phyloP scores from a whole-genome alignment of 2,329 filamentous ascomycete genomes.

The Aspergillus ochraceus region DNA sequence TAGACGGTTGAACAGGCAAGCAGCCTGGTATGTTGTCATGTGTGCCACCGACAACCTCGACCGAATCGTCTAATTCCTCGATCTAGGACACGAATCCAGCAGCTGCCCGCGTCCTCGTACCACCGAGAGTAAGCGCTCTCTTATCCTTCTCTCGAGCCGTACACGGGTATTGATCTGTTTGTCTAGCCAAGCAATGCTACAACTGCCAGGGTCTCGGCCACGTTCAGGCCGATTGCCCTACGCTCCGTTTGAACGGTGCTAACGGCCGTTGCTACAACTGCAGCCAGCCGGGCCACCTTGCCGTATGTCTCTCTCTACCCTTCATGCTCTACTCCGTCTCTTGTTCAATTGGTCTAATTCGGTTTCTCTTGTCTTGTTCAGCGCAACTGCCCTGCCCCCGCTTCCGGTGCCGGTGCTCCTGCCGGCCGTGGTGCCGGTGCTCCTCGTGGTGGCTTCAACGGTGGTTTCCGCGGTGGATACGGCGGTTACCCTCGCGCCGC shows the following conservation, averaged over 20 bases:
- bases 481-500: conserved; percentile 57
- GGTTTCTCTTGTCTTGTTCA: conserved; percentile 33
- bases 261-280: conserved; percentile 96
- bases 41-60: conserved; percentile 12
- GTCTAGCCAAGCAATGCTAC: conserved; percentile 93
- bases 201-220: conserved; percentile 98
- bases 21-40: conserved; percentile 43
- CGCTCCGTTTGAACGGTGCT: conserved; percentile 81
- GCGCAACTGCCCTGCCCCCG: conserved; percentile 81
- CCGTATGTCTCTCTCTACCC: conserved; percentile 58
- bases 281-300: conserved; percentile 87
- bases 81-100: conserved; percentile 89
- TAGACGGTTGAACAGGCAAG: conserved; percentile 36
- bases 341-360: background rate
- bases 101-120: conserved; percentile 94
- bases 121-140: conserved; percentile 69
- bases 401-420: conserved; percentile 58
- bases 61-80: conserved; percentile 20
- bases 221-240: conserved; percentile 98
- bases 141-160: background rate
- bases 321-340: background rate
- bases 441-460: conserved; percentile 65
- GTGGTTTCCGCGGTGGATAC: conserved; percentile 71
- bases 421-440: conserved; percentile 65
- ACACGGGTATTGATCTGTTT: conserved; percentile 18